Percentiles rank a stretch among this genome's conserved stretches.
These are phyloP conservation scores for Hypericum androsaemum DNA, from an alignment of 345 rosid species.

Conservation along the genomic window DNA sequence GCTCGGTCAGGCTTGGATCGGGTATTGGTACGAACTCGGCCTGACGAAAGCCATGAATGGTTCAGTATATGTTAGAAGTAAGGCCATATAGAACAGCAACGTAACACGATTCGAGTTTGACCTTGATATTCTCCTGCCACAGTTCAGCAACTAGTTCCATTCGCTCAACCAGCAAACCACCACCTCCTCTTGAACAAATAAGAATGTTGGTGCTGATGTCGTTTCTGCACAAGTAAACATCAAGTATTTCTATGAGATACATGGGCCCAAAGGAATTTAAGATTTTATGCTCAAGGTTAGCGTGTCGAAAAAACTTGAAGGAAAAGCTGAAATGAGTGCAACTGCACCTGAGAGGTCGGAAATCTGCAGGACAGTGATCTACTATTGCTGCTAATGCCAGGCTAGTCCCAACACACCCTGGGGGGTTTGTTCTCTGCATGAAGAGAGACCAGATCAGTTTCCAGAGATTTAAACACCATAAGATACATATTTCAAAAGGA, in stretches of 20 bases:
- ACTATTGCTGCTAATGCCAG: slow-evolving; percentile 83
- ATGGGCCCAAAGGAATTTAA: no score
- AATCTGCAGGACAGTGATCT: slow-evolving; percentile 52
- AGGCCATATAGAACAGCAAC: slow-evolving; percentile 12
- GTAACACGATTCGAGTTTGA: slow-evolving; percentile 14
- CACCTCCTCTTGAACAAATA: slow-evolving; percentile 97
- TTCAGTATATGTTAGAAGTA: slow-evolving; percentile 7
- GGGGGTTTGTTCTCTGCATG: slow-evolving; percentile 68
- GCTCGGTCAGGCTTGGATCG: slow-evolving; percentile 96
- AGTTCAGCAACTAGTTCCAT: slow-evolving; percentile 85
- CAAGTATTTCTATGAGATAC: background rate
- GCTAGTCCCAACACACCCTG: slow-evolving; percentile 84
- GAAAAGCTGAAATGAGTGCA: background rate
- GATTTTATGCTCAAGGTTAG: no score
- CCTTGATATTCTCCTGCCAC: slow-evolving; percentile 87
- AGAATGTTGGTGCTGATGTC: slow-evolving; percentile 54
- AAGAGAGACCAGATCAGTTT: slow-evolving; percentile 2
- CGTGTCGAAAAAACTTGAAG: slow-evolving; percentile 5
- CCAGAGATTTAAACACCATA: background rate
- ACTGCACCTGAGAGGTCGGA: slow-evolving; percentile 51
- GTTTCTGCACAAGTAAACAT: slow-evolving; percentile 37
- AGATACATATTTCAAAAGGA: no score
- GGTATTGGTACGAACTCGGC: slow-evolving; percentile 78
- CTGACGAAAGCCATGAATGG: slow-evolving; percentile 19
- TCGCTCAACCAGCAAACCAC: slow-evolving; percentile 82